phyloP scores from a whole-genome alignment of 495 filamentous ascomycete genomes.

The Hypoxylon trugodes region DNA sequence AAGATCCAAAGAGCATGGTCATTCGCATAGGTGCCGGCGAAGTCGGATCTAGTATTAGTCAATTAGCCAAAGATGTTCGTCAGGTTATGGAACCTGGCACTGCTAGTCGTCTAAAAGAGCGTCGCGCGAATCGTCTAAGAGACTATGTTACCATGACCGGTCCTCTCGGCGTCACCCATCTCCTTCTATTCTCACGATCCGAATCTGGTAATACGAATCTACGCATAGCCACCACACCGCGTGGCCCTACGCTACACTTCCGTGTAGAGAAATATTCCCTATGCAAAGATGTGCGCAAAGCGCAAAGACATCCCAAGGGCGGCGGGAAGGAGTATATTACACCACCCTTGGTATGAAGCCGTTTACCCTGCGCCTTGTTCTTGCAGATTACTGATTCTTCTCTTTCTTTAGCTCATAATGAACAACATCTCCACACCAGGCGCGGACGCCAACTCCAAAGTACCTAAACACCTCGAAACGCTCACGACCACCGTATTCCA shows the following conservation, averaged over 20 bases:
- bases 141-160: conserved; percentile 98
- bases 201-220: conserved; percentile 90
- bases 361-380: background rate
- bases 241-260: conserved; percentile 93
- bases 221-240: conserved; percentile 85
- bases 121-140: conserved; percentile 85
- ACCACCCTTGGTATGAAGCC: conserved; percentile 71
- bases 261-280: conserved; percentile 96
- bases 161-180: conserved; percentile 90
- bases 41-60: conserved; percentile 88
- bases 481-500: conserved; percentile 96
- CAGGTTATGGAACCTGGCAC: conserved; percentile 96
- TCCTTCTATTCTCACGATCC: conserved; percentile 93
- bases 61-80: conserved; percentile 91
- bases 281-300: conserved; percentile 84
- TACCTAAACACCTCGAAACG: conserved; percentile 87
- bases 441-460: conserved; percentile 67
- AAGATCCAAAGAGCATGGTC: conserved; percentile 94
- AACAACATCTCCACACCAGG: conserved; percentile 87
- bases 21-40: conserved; percentile 95
- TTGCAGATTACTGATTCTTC: conserved; percentile 23
- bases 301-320: conserved; percentile 80
- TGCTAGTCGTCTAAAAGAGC: conserved; percentile 85
- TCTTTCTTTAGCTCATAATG: conserved; percentile 80
- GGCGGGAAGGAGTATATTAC: conserved; percentile 83